Conservation (phyloP, 306 rosid species). For the Sophora flavescens region DNA sequence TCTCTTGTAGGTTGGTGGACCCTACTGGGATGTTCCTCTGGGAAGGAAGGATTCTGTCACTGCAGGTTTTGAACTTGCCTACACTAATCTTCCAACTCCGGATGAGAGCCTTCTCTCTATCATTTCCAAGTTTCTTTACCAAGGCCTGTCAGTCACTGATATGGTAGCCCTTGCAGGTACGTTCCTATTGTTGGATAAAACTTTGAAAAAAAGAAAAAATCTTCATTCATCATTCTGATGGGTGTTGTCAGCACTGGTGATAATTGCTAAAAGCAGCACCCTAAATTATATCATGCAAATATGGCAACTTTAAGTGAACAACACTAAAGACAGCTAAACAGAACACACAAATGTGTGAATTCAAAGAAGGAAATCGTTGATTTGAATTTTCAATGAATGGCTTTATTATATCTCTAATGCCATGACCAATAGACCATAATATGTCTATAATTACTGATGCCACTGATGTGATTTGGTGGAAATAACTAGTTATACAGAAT, state of each 20-base stretch:
- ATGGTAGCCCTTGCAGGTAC: conserved; percentile 88
- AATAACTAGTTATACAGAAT: background rate
- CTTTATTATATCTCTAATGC: no score
- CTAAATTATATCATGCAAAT: background rate
- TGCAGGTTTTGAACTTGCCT: conserved; percentile 71
- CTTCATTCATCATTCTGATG: background rate
- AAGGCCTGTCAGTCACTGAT: conserved; percentile 85
- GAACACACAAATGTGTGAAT: conserved; percentile 16
- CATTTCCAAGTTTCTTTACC: conserved; percentile 84
- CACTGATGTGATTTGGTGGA: conserved; percentile 2
- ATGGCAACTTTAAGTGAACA: background rate
- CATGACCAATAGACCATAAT: background rate
- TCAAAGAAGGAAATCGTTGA: background rate
- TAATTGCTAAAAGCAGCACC: background rate
- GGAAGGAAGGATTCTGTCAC: conserved; percentile 93
- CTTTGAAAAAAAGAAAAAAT: background rate
- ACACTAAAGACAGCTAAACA: background rate
- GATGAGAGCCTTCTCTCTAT: conserved; percentile 61
- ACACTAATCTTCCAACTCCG: conserved; percentile 70
- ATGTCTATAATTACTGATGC: background rate
- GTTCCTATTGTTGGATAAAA: conserved; percentile 1
- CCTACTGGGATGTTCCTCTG: conserved; percentile 94
- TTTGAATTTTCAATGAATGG: background rate
- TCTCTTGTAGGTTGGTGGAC: conserved; percentile 86
- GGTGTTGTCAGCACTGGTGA: background rate